Evolutionary conservation across 2,329 filamentous ascomycete genomes (phyloP).

Genomic region (Tolypocladium paradoxum): DNA sequence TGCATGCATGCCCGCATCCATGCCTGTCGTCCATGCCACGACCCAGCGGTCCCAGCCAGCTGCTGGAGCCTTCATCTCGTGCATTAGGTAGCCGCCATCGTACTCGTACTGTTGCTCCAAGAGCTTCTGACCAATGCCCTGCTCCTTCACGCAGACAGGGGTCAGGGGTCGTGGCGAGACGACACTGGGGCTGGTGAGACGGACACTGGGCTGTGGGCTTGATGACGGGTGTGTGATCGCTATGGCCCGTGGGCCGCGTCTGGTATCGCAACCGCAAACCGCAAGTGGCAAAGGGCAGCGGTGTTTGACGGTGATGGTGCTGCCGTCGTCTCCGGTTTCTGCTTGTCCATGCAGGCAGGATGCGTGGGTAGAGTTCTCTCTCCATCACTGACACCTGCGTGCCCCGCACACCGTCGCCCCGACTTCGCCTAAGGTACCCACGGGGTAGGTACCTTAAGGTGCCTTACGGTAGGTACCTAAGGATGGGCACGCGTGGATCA

Average conservation of each 20-base stretch:
- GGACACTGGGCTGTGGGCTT: background rate
- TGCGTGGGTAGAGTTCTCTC: background rate
- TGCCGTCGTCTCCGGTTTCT: background rate
- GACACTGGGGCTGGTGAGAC: background rate
- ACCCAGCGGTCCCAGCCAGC: background rate
- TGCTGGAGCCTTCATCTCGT: background rate
- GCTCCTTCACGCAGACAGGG: background rate
- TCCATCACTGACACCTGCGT: background rate
- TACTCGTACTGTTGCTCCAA: background rate
- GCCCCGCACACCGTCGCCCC: background rate
- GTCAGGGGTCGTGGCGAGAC: conserved; percentile 1
- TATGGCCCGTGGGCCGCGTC: background rate
- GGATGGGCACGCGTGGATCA: background rate
- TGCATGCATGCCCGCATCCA: background rate
- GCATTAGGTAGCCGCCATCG: background rate
- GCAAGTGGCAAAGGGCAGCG: background rate
- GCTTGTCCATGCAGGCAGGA: background rate
- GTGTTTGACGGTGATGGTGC: background rate
- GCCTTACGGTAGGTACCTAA: too few relatives aligned
- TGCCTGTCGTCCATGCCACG: background rate
- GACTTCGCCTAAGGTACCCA: too few relatives aligned
- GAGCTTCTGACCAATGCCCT: background rate
- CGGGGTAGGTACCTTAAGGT: too few relatives aligned
- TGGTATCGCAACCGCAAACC: background rate
- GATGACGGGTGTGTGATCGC: background rate